Evolutionary conservation across 331 rosid species (phyloP), one percentile per base, ranked within the genome.

Genomic region (Quercus lobata): DNA sequence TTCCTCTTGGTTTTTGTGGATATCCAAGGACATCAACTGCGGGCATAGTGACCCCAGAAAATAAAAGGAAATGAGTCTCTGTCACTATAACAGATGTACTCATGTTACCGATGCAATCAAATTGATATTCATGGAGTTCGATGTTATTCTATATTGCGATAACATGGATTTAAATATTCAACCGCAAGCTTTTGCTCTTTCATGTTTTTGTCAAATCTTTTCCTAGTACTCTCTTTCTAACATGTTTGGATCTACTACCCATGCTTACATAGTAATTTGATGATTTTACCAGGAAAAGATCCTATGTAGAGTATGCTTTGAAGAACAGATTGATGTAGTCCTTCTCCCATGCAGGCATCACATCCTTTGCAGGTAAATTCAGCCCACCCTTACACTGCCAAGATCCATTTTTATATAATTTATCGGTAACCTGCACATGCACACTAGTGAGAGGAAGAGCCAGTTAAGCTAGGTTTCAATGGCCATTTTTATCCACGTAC

Each of bases 341-440:
- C 84, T 94, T 17, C 96, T 92, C 77, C 98, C 98, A 15, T 94
- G 98, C 83, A 80, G 95, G 87, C 98, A 94, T 87, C 96, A 92
- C 86, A 80, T 90, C 79, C 87, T 94, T 79, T 92, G 97, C 94
- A 84, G 92, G 98, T 92, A 81, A 49, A 69, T 21, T 63, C 46
- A 19, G 21, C 61, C 58, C 12, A 75, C 76, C 78, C 52, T 66
- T 35, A 2, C 21, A 32, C 53, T 9, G 49, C 77, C 18, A 22
- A 12, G 54, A 73, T 53, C 32, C 35, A 7, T 27, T 74, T 30
- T 66, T 49, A 49, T 49, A 14, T 49, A 15, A 49, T 49, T 49
- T 49, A 49, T 49, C 17, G 55, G 55, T 49, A 14, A 14, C 18
- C 5, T 49, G 12, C 55, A 49, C 55, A 49, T 14, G 4, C 17